Evolutionary conservation across 768 basidiomycete species (phyloP), one percentile per base, ranked within the genome.

Genomic region (Tulasnella sp.): DNA sequence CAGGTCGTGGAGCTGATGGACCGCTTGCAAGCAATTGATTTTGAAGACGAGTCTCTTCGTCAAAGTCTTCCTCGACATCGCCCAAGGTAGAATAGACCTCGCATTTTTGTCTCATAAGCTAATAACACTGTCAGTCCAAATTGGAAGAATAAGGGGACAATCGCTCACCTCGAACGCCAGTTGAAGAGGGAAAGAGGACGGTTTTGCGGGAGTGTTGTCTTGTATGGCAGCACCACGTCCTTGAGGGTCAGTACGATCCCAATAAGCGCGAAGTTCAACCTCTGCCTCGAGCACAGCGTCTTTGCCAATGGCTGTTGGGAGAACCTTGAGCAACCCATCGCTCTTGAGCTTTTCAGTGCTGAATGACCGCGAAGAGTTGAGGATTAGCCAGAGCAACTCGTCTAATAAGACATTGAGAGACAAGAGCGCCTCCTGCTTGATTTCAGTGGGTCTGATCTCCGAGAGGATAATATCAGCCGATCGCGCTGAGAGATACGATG

Each of bases 251-350:
- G 78, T 85, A 50, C 79, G 74, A 58, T 88, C 87, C 76, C 81
- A 83, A 69, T 91, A 91, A 6, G 87, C 87, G 60, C 87, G 74
- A 40, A 95, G 65, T 64, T 95, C 92, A 37, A 96, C 72, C 62
- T 96, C 92, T 0, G 92, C 92, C 66, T 96, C 92, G 43, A 91
- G 69, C 15, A 93, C 70, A 2, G 90, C 90, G 62, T 91, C 86
- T 67, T 95, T 89, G 42, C 90, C 92, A 39, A 95, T 72, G 45
- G 78, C 72, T 4, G 83, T 87, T 6, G 87, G 83, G 25, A 90
- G 68, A 34, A 84, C 69, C 60, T 73, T 79, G 53, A 84, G 72
- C 33, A 90, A 66, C 52, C 79, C 79, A 28, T 51, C 49, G 1
- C 75, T 71, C 58, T 84, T 79, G 51, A 92, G 71, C 54, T 76